phyloP scores from a whole-genome alignment of 2,329 filamentous ascomycete genomes.

The Exophiala spinifera region DNA sequence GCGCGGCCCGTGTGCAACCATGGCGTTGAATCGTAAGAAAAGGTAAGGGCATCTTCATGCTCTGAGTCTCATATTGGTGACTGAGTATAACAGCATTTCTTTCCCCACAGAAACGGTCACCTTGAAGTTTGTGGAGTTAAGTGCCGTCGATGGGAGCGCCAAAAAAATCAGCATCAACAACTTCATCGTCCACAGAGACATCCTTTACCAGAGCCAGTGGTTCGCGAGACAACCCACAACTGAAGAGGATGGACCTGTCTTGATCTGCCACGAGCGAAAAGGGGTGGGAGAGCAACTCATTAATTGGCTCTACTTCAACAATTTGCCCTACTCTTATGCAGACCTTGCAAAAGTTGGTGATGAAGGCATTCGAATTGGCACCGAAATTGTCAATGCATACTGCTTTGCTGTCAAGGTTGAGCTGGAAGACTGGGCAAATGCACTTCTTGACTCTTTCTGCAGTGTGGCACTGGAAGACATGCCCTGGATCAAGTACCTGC shows the following conservation, averaged over 20 bases:
- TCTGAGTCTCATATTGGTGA: background rate
- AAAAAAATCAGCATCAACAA: no score
- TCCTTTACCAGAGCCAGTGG: background rate
- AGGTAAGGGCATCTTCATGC: background rate
- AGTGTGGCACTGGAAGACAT: background rate
- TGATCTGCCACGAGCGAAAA: background rate
- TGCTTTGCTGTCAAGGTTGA: background rate
- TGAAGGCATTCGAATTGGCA: background rate
- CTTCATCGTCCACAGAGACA: background rate
- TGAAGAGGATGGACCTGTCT: background rate
- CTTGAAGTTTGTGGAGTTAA: background rate
- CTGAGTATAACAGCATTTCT: background rate
- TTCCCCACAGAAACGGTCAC: background rate
- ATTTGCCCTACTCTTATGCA: background rate
- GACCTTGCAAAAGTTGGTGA: background rate
- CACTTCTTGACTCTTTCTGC: background rate
- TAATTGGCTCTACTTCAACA: constrained; percentile 1
- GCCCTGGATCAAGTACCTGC: background rate
- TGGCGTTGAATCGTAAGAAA: background rate
- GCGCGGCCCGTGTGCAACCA: background rate
- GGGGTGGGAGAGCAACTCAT: background rate
- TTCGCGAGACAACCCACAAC: background rate
- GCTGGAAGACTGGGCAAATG: background rate
- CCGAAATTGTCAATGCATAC: background rate
- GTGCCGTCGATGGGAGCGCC: no score